Evolutionary conservation across 2,329 filamentous ascomycete genomes (phyloP).

Genomic region (Penicillium sp.): DNA sequence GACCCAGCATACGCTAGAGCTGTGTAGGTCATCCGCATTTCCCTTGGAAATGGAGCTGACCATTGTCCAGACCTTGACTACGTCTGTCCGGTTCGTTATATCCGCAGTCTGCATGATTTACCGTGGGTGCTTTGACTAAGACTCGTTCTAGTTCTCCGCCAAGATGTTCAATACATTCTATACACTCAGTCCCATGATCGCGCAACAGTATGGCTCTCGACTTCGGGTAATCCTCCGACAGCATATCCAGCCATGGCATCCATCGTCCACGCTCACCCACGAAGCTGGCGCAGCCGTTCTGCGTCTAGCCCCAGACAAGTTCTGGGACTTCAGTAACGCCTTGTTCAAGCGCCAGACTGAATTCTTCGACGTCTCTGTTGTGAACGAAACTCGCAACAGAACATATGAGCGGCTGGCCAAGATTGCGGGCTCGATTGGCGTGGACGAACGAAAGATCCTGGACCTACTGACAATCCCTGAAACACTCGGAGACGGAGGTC

Average conservation of each 20-base stretch:
- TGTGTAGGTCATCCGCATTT: constrained; percentile 31
- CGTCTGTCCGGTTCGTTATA: constrained; percentile 64
- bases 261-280: constrained; percentile 66
- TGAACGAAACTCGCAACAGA: constrained; percentile 77
- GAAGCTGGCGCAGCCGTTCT: constrained; percentile 83
- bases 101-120: background rate
- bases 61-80: constrained; percentile 71
- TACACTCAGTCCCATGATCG: constrained; percentile 64
- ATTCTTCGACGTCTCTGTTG: constrained; percentile 82
- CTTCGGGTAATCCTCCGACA: constrained; percentile 82
- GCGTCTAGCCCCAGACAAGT: constrained; percentile 64
- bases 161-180: constrained; percentile 78
- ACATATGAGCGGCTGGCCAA: constrained; percentile 78
- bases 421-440: constrained; percentile 64
- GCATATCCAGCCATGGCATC: constrained; percentile 94
- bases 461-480: constrained; percentile 66
- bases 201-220: constrained; percentile 55
- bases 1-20: constrained; percentile 38
- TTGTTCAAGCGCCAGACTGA: constrained; percentile 68
- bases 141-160: constrained; percentile 52
- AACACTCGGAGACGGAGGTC: constrained; percentile 63
- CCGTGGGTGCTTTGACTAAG: constrained; percentile 6
- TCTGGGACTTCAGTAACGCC: constrained; percentile 73
- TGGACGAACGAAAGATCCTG: constrained; percentile 69
- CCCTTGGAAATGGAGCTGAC: constrained; percentile 3